Base-by-base conservation (phyloP, 2,329 filamentous ascomycete genomes). In the Botrytis porri region DNA sequence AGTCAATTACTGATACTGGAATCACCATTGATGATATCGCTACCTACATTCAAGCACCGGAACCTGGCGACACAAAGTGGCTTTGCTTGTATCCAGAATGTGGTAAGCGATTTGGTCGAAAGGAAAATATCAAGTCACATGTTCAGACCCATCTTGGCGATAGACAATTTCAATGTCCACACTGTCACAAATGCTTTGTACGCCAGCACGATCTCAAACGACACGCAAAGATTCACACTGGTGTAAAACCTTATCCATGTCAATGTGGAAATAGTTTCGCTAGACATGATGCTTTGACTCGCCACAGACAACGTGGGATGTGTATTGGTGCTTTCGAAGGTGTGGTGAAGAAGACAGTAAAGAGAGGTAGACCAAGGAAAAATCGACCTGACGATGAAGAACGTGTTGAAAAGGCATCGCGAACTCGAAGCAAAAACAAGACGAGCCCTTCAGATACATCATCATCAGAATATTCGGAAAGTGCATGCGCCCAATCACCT, bases 121-220 rank as follows among this genome's bases (percentile, higher is more conserved):
- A 98, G 82, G 96, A 99, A 82, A 98, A 99, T 83, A 98, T 98
- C 85, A 97, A 97, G 82, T 97, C 95, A 0, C 96, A 99, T 82
- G 93, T 99, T 22, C 96, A 99, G 83, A 99, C 96, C 5, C 96
- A 99, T 83, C 90, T 99, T 76, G 96, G 97, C 79, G 96, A 99
- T 82, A 89, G 96, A 65, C 96, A 98, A 81, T 99, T 94, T 84
- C 92, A 93, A 82, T 99, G 96, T 83, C 94, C 95, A 63, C 91
- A 93, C 72, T 99, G 96, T 84, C 88, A 92, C 70, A 98, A 98
- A 84, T 95, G 94, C 83, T 99, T 99, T 81, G 96, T 98, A 60
- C 92, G 96, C 54, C 95, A 97, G 79, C 96, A 99, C 81, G 96
- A 99, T 82, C 89, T 98, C 75, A 99, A 98, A 86, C 90, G 96